phyloP scores from a whole-genome alignment of 2,329 filamentous ascomycete species.

The Cladosporium phlei region DNA sequence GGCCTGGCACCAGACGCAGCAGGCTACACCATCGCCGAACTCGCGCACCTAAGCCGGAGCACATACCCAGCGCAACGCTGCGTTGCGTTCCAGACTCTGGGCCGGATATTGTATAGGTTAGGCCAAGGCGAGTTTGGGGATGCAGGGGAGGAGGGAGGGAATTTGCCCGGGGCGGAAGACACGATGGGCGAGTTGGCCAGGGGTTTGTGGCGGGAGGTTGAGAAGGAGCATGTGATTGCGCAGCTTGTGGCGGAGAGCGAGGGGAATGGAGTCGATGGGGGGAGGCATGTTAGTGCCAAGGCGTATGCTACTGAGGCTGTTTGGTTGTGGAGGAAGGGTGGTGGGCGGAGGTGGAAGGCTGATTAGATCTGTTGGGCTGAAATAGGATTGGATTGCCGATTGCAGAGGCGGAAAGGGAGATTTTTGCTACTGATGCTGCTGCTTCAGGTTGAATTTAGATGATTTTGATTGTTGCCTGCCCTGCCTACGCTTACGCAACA shows the following conservation, averaged over 20 bases:
- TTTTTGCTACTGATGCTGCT: no score
- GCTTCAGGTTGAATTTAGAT: no score
- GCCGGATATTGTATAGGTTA: slow-evolving; percentile 76
- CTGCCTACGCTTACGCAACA: no score
- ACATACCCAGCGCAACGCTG: slow-evolving; percentile 82
- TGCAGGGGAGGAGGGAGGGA: slow-evolving; percentile 37
- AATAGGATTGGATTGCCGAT: no score
- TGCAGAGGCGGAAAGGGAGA: no score
- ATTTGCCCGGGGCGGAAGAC: slow-evolving; percentile 43
- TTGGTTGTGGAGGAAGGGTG: slow-evolving; percentile 77
- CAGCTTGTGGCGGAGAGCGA: slow-evolving; percentile 71
- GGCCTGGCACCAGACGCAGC: slow-evolving; percentile 87
- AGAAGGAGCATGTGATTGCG: slow-evolving; percentile 71
- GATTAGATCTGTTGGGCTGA: no score
- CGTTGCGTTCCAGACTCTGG: slow-evolving; percentile 85
- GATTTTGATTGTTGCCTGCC: no score
- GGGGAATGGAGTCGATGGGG: slow-evolving; percentile 51
- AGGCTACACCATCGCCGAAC: slow-evolving; percentile 85
- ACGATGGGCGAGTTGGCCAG: slow-evolving; percentile 51
- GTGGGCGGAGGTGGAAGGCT: slow-evolving; percentile 56
- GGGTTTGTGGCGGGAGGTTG: slow-evolving; percentile 77
- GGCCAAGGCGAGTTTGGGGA: slow-evolving; percentile 67
- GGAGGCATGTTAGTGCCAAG: slow-evolving; percentile 68
- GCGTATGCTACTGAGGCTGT: slow-evolving; percentile 84
- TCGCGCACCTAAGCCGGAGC: slow-evolving; percentile 74